phyloP scores from a whole-genome alignment of 371 early-diverging fungal species.

The Lichtheimia ramosa region DNA sequence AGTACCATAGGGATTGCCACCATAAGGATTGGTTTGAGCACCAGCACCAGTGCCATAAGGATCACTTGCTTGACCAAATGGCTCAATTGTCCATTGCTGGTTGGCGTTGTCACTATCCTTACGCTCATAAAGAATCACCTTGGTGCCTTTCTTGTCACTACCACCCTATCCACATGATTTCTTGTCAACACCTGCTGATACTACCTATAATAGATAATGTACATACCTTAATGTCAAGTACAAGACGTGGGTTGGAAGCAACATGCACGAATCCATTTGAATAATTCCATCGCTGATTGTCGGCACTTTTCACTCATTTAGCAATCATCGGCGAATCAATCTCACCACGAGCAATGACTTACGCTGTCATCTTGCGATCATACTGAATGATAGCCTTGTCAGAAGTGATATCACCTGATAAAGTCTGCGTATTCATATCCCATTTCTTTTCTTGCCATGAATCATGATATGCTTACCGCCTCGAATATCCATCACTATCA shows the following conservation, averaged over 20 bases:
- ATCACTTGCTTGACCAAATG: constrained; percentile 13
- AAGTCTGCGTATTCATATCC: no score
- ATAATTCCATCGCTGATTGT: constrained; percentile 44
- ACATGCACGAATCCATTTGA: constrained; percentile 38
- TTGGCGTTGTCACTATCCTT: constrained; percentile 35
- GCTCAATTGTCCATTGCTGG: constrained; percentile 42
- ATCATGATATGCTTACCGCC: constrained; percentile 24
- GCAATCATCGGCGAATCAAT: background rate
- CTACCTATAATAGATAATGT: background rate
- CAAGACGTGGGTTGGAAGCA: constrained; percentile 38
- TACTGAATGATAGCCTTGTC: constrained; percentile 30
- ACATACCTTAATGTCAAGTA: constrained; percentile 31
- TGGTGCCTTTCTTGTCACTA: constrained; percentile 32
- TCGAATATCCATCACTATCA: constrained; percentile 31
- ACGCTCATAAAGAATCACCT: constrained; percentile 38
- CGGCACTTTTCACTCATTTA: constrained; percentile 12
- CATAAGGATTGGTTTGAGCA: constrained; percentile 1
- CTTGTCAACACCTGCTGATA: background rate
- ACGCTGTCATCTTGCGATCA: constrained; percentile 40
- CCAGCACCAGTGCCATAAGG: constrained; percentile 9
- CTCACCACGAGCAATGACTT: constrained; percentile 1
- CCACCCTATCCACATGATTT: constrained; percentile 25
- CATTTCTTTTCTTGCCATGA: no score
- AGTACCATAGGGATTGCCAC: background rate
- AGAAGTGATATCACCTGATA: constrained; percentile 27